phyloP scores from a whole-genome alignment of 176 grass and related monocot species.

The Phoenix roebelenii region DNA sequence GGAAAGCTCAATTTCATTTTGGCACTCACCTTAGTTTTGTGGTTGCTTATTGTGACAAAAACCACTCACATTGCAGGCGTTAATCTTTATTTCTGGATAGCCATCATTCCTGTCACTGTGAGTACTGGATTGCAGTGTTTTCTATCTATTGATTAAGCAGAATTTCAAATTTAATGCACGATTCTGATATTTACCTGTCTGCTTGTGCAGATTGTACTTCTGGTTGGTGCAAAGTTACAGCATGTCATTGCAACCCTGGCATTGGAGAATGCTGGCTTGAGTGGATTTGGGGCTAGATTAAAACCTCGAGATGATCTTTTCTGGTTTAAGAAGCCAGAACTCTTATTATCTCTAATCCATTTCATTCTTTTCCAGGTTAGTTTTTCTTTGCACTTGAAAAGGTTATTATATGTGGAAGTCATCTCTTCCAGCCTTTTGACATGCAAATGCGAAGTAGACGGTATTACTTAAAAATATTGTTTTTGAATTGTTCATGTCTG shows the following conservation, averaged over 20 bases:
- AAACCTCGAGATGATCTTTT: slow-evolving; percentile 82
- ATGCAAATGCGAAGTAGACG: too few species aligned
- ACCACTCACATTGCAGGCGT: slow-evolving; percentile 54
- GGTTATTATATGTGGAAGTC: too few species aligned
- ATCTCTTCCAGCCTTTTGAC: too few species aligned
- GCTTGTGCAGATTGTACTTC: slow-evolving; percentile 66
- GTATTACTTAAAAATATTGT: background rate
- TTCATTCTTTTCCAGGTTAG: slow-evolving; percentile 91
- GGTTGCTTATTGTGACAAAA: background rate
- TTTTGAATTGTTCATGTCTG: slow-evolving; percentile 24
- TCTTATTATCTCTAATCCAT: slow-evolving; percentile 82
- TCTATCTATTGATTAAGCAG: too few species aligned
- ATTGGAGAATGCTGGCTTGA: slow-evolving; percentile 73
- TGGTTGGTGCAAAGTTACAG: slow-evolving; percentile 87
- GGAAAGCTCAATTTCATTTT: too few species aligned
- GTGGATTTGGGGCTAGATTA: slow-evolving; percentile 49
- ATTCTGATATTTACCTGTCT: background rate
- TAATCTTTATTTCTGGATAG: slow-evolving; percentile 99
- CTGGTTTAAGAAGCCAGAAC: slow-evolving; percentile 97
- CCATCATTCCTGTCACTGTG: slow-evolving; percentile 77
- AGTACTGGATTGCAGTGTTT: slow-evolving; percentile 12
- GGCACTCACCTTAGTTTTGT: background rate
- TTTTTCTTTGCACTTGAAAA: background rate
- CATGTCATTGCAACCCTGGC: slow-evolving; percentile 87
- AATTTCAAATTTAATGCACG: background rate